phyloP scores from a whole-genome alignment of 2,329 filamentous ascomycete species.

The Aspergillus quadricinctus region DNA sequence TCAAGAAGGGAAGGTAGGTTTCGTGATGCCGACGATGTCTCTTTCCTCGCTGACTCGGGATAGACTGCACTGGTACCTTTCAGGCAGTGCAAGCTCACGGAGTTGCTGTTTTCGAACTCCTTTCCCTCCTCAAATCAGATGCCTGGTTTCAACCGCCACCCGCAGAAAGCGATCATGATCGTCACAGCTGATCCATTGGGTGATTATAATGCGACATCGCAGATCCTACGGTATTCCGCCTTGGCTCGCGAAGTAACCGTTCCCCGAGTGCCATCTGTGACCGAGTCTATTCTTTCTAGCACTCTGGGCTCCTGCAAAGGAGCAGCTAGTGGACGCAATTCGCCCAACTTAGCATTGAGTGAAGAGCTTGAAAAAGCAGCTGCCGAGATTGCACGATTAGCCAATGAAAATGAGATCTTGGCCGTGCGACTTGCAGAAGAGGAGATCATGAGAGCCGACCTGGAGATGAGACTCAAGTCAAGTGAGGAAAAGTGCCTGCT shows the following conservation, averaged over 20 bases:
- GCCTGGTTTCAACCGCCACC: conserved; percentile 53
- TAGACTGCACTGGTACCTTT: conserved; percentile 72
- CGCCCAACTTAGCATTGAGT: conserved; percentile 34
- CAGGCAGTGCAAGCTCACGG: conserved; percentile 79
- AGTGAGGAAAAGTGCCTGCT: conserved; percentile 63
- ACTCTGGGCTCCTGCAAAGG: conserved; percentile 30
- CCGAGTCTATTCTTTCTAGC: conserved; percentile 58
- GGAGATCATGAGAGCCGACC: conserved; percentile 62
- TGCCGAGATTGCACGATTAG: conserved; percentile 74
- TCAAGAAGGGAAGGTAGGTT: conserved; percentile 67
- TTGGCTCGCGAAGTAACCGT: conserved; percentile 90
- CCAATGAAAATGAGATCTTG: conserved; percentile 71
- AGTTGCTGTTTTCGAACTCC: conserved; percentile 81
- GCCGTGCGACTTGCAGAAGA: conserved; percentile 67
- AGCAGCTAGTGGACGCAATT: conserved; percentile 39
- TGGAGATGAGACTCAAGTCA: conserved; percentile 68
- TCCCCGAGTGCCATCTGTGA: conserved; percentile 78
- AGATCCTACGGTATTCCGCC: conserved; percentile 91
- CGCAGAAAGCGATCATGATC: conserved; percentile 91
- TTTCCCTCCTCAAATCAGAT: conserved; percentile 60
- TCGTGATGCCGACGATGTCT: conserved; percentile 8
- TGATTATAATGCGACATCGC: conserved; percentile 94
- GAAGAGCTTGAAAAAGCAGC: conserved; percentile 79
- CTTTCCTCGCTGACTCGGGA: conserved; percentile 13
- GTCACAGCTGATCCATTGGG: conserved; percentile 90